These are phyloP conservation scores for Geotrichum ghanense DNA, from an alignment of 805 yeast genomes.

Conservation along the genomic window DNA sequence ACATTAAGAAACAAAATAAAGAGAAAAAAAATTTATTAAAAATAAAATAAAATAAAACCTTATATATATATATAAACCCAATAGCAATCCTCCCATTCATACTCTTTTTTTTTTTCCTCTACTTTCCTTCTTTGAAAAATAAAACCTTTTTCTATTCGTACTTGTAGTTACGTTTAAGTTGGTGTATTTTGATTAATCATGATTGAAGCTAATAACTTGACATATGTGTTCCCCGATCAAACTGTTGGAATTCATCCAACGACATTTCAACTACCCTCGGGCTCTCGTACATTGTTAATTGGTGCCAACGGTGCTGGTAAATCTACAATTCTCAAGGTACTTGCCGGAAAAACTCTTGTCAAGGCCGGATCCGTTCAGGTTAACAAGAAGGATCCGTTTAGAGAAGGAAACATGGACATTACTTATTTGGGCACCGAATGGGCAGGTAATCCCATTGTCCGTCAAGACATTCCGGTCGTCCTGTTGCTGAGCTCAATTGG, in stretches of 20 bases:
- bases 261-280: conserved; percentile 49
- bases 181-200: too few relatives aligned
- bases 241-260: conserved; percentile 61
- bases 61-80: too few relatives aligned
- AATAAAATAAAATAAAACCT: too few relatives aligned
- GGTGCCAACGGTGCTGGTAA: conserved; percentile 99
- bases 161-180: too few relatives aligned
- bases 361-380: conserved; percentile 56
- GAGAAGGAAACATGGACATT: conserved; percentile 35
- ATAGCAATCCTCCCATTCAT: too few relatives aligned
- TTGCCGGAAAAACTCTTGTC: conserved; percentile 87
- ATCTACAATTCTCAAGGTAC: conserved; percentile 69
- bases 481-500: conserved; percentile 74
- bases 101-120: too few relatives aligned
- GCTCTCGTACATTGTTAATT: conserved; percentile 63
- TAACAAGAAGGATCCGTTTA: conserved; percentile 85
- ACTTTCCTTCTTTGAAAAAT: too few relatives aligned
- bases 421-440: conserved; percentile 95
- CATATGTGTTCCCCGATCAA: conserved; percentile 56
- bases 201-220: conserved; percentile 50
- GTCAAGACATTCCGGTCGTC: conserved; percentile 82
- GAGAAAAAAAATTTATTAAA: too few relatives aligned
- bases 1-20: too few relatives aligned
- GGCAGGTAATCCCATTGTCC: conserved; percentile 85
- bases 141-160: too few relatives aligned